These are phyloP conservation scores for Solanum arcanum DNA, from an alignment of 257 asterid genomes.

Conservation along the genomic window DNA sequence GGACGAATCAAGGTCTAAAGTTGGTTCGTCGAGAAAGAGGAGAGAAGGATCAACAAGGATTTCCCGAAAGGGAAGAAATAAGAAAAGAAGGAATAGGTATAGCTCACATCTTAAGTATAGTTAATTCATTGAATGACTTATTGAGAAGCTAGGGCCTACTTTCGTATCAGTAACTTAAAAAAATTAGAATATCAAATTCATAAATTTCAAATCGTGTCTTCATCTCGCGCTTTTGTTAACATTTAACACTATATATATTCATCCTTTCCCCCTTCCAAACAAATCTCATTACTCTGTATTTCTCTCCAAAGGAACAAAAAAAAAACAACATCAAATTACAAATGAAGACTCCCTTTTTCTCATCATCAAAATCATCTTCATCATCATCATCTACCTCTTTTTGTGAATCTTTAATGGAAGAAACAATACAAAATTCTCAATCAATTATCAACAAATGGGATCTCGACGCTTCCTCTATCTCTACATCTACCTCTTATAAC, in stretches of 20 bases:
- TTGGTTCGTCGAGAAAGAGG: too few species aligned
- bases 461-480: slow-evolving; percentile 3
- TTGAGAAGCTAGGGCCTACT: too few species aligned
- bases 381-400: slow-evolving; percentile 6
- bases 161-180: too few species aligned
- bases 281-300: neutral
- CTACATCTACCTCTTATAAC: neutral
- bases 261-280: neutral
- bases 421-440: slow-evolving; percentile 20
- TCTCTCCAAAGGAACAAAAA: neutral
- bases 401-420: slow-evolving; percentile 33
- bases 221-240: too few species aligned
- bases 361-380: slow-evolving; percentile 19
- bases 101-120: too few species aligned
- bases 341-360: neutral
- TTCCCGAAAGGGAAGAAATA: too few species aligned
- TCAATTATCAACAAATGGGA: slow-evolving; percentile 28
- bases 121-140: too few species aligned
- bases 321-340: neutral
- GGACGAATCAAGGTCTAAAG: too few species aligned
- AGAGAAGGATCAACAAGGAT: too few species aligned
- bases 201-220: too few species aligned
- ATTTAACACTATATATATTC: neutral
- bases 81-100: too few species aligned
- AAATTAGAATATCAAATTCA: too few species aligned